phyloP scores from a whole-genome alignment of 148 eudicot genomes.

The Nyssa sinensis region DNA sequence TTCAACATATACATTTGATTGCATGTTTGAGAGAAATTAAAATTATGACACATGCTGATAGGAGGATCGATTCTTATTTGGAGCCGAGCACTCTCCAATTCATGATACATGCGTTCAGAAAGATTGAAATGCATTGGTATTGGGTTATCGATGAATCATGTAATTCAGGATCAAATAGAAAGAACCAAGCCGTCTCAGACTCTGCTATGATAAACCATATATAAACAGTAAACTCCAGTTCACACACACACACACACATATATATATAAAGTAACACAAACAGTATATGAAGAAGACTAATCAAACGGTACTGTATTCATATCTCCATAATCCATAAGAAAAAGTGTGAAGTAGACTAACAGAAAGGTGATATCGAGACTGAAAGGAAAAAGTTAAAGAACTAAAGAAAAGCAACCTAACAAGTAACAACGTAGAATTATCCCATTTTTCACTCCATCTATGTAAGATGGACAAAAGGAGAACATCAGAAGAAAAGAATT shows the following conservation, averaged over 20 bases:
- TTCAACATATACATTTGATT: too few relatives aligned
- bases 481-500: slow-evolving; percentile 17
- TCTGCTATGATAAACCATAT: not conserved
- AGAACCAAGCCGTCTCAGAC: too few relatives aligned
- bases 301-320: too few relatives aligned
- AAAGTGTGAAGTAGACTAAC: slow-evolving; percentile 3
- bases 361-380: slow-evolving; percentile 1
- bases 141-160: not conserved
- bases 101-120: too few relatives aligned
- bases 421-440: slow-evolving; percentile 42
- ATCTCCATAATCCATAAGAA: not conserved
- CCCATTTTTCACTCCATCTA: slow-evolving; percentile 49
- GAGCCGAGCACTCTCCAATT: too few relatives aligned
- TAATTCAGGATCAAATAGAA: not conserved
- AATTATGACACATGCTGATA: too few relatives aligned
- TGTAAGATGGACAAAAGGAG: slow-evolving; percentile 10
- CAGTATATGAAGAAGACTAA: too few relatives aligned
- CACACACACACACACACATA: too few relatives aligned
- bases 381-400: slow-evolving; percentile 11
- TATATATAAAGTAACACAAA: too few relatives aligned
- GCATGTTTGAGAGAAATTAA: too few relatives aligned
- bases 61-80: too few relatives aligned
- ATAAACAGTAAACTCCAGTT: too few relatives aligned
- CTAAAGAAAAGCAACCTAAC: slow-evolving; percentile 17
- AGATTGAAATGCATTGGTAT: not conserved